Conservation (phyloP, 1,284 basidiomycete genomes). For the Binderoboletus segoi region DNA sequence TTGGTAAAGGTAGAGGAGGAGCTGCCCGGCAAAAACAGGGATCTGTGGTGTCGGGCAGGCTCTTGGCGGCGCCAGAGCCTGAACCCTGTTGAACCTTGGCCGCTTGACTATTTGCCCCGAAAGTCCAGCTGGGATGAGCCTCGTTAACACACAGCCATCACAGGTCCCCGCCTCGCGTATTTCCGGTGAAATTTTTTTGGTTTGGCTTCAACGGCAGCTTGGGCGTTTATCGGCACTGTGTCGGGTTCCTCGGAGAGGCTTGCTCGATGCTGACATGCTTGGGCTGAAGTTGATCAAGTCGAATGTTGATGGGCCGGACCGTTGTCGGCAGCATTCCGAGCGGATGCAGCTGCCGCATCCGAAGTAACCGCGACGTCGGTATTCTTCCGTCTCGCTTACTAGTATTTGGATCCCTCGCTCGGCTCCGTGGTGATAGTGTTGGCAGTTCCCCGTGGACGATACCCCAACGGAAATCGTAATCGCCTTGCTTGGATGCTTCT, state of each 20-base stretch:
- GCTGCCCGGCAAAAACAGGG: slow-evolving; percentile 15
- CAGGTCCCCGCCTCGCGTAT: slow-evolving; percentile 43
- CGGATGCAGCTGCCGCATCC: slow-evolving; percentile 2
- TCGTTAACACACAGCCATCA: slow-evolving; percentile 43
- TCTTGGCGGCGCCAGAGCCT: slow-evolving; percentile 36
- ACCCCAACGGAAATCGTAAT: slow-evolving; percentile 23
- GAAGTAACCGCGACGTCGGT: no score
- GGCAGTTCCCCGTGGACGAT: background rate
- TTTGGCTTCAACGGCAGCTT: slow-evolving; percentile 23
- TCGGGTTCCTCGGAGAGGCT: background rate
- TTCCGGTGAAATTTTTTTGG: slow-evolving; percentile 40
- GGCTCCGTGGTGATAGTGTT: slow-evolving; percentile 25
- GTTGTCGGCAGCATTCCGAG: background rate
- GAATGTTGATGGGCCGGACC: no score
- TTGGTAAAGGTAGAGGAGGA: slow-evolving; percentile 22
- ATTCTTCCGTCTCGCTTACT: slow-evolving; percentile 18
- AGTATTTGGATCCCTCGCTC: slow-evolving; percentile 24
- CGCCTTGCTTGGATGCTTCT: slow-evolving; percentile 14
- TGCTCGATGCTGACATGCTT: background rate
- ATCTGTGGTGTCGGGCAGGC: slow-evolving; percentile 28
- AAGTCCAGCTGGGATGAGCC: slow-evolving; percentile 33
- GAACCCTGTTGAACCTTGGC: slow-evolving; percentile 36
- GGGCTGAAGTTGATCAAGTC: slow-evolving; percentile 1
- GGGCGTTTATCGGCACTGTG: slow-evolving; percentile 12
- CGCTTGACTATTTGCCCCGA: slow-evolving; percentile 34